Evolutionary conservation across 345 rosid genomes (phyloP), one percentile per base, ranked within the genome.

Genomic region (Rhodamnia rubescens): DNA sequence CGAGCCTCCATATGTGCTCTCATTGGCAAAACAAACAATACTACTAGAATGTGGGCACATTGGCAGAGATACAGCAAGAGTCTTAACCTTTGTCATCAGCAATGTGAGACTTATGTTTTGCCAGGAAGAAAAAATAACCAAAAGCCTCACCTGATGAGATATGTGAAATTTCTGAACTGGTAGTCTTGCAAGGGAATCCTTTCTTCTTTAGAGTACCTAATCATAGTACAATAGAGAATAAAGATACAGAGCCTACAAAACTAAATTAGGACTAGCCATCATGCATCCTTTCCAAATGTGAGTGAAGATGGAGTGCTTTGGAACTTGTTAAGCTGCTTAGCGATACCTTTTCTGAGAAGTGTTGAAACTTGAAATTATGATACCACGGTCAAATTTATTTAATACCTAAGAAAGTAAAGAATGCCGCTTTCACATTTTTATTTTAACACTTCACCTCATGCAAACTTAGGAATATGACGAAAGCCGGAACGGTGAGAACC

Each of bases 181-280:
- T 91, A 89, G 90, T 93, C 99, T 84, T 90, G 86, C 84, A 89
- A 81, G 36, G 82, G 85, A 87, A 96, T 94, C 85, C 88, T 92
- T 91, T 97, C 99, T 93, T 96, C 99, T 92, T 97, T 97, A 57
- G 99, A 95, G 87, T 97, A 97, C 87, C 99, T 97, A 91, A 53
- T 69, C 78, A 36, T 18, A 36, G 47, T 69, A 47, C 54, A 49
- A 81, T 13, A 81, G 11, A 51, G 50, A 81, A 49, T 26, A 49
- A 24, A 69, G 42, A 69, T 36, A 36, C 47, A 69, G 80, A 69
- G 26, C 80, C 18, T 32, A 69, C 47, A 36, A 36, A 69, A 69
- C 80, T 69, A 44, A 32, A 36, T 24, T 64, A 69, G 80, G 13
- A 36, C 80, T 69, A 69, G 47, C 13, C 47, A 36, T 69, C 80